Conservation (phyloP, 306 rosid genomes). For the Arachis hypogaea region DNA sequence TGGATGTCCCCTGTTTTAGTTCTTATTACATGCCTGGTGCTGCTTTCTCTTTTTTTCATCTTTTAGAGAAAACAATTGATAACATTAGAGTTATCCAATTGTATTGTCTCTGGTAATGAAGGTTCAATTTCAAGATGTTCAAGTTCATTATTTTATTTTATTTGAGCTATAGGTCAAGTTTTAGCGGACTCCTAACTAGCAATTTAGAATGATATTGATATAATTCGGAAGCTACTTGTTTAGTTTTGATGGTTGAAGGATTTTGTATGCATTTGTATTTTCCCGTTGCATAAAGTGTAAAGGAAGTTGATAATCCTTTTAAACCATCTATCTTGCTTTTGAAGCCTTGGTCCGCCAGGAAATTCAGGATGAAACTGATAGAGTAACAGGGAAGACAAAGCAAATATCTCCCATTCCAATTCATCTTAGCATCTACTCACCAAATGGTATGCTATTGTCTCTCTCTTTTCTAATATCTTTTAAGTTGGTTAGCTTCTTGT, state of each 20-base stretch:
- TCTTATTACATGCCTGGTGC: not conserved
- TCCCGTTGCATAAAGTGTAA: conserved; percentile 7
- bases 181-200: conserved; percentile 18
- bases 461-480: not conserved
- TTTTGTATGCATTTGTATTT: conserved; percentile 11
- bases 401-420: conserved; percentile 92
- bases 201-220: conserved; percentile 22
- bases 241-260: not conserved
- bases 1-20: not conserved
- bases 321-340: conserved; percentile 32
- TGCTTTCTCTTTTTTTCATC: not conserved
- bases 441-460: conserved; percentile 57
- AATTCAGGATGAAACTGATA: conserved; percentile 93
- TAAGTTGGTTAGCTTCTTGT: not conserved
- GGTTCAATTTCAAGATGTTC: conserved; percentile 6
- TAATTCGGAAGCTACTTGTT: conserved; percentile 1
- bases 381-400: conserved; percentile 82
- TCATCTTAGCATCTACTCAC: conserved; percentile 95
- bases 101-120: conserved; percentile 3
- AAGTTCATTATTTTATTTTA: too few relatives aligned
- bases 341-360: conserved; percentile 87
- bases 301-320: conserved; percentile 9
- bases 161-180: not conserved
- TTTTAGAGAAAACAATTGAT: not conserved
- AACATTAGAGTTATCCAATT: not conserved